Evolutionary conservation across 805 yeast genomes (phyloP).

Genomic region (Candida nemodendra): DNA sequence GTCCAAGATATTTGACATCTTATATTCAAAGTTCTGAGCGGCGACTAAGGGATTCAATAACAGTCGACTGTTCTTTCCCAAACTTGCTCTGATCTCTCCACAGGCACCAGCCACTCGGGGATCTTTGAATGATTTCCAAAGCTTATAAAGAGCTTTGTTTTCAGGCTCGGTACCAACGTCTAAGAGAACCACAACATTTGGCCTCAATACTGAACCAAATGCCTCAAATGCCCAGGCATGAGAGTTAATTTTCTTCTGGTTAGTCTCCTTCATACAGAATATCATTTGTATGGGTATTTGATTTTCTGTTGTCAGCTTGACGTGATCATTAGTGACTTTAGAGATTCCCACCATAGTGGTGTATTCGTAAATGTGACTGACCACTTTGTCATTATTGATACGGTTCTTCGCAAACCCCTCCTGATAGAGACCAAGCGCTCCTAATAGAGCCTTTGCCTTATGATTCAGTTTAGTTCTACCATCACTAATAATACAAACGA

Average conservation of each 20-base stretch:
- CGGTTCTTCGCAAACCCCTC: slow-evolving; percentile 94
- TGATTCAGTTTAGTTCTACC: slow-evolving; percentile 85
- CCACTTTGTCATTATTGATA: slow-evolving; percentile 78
- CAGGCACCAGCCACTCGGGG: slow-evolving; percentile 95
- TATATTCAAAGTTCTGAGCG: slow-evolving; percentile 95
- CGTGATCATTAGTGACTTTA: slow-evolving; percentile 51
- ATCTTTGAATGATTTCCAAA: slow-evolving; percentile 83
- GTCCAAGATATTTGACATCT: slow-evolving; percentile 90
- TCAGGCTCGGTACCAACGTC: slow-evolving; percentile 96
- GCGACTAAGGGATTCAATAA: slow-evolving; percentile 87
- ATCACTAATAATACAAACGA: slow-evolving; percentile 85
- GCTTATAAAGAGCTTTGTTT: slow-evolving; percentile 75
- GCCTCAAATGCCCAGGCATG: slow-evolving; percentile 98
- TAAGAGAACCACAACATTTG: slow-evolving; percentile 76
- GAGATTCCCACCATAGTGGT: slow-evolving; percentile 89
- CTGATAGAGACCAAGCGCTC: slow-evolving; percentile 88
- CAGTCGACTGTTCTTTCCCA: slow-evolving; percentile 52
- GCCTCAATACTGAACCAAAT: slow-evolving; percentile 77
- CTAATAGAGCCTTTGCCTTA: slow-evolving; percentile 73
- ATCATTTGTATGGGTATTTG: slow-evolving; percentile 82
- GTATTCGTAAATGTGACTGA: slow-evolving; percentile 89
- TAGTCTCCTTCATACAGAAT: slow-evolving; percentile 87
- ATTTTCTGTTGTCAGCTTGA: slow-evolving; percentile 65
- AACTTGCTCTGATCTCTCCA: slow-evolving; percentile 89
- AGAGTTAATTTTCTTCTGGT: slow-evolving; percentile 87